Evolutionary conservation across 805 yeast species (phyloP), one percentile per base, ranked within the genome.

Genomic region (Lipomyces kockii): DNA sequence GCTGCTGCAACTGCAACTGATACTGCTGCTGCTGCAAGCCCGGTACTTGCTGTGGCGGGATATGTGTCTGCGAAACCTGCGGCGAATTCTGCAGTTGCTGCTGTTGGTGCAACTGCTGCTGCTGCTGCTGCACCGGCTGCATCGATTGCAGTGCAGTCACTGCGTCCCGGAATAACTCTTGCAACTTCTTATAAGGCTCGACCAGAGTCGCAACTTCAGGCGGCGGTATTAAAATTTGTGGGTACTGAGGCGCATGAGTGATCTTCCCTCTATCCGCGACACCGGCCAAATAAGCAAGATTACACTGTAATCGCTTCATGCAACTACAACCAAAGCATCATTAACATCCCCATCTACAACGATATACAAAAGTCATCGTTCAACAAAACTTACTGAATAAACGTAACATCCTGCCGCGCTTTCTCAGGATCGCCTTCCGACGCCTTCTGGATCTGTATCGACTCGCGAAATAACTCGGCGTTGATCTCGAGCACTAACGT

Each of bases 291-390:
- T 77, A 79, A 22, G 76, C 72, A 52, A 80, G 66, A 62, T 80
- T 80, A 56, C 76, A 67, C 57, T 80, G 80, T 11, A 80, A 60
- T 3, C 82, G 73, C 51, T 71, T 72, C 76, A 80, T 71, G 58
- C 80, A 74, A 43, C 71, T 67, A 29, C 29, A 39, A 9, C 37
- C 27, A 60, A 5, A n/a, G 17, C 11, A 14, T 3, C 20, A 46
- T 39, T 53, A 6, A 32, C 49, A 60, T n/a, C 51, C n/a, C 25
- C n/a, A 54, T 29, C 17, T 5, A 29, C 12, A 17, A 14, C 20
- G 1, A 22, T 49, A 27, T 37, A 5, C 49, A 62, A 20, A n/a
- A 46, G 14, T 37, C 17, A 8, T 5, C 29, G 25, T 35, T 25
- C 14, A 54, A 27, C 27, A 37, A 62, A 3, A 55, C 70, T 12